phyloP scores from a whole-genome alignment of 345 rosid species.

The Eucalyptus cloeziana region DNA sequence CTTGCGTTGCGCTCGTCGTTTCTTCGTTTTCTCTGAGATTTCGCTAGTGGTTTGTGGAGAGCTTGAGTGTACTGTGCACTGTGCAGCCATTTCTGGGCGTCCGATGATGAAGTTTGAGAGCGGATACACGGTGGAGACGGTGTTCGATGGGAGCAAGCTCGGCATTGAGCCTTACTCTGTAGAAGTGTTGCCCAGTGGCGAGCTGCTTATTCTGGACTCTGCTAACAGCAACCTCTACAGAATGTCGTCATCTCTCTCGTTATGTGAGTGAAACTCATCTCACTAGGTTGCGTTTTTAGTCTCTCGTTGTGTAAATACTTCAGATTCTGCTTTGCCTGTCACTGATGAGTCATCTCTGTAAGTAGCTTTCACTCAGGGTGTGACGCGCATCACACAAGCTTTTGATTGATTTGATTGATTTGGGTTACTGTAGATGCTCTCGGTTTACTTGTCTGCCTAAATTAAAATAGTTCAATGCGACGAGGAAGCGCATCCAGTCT shows the following conservation, averaged over 20 bases:
- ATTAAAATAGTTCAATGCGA: background rate
- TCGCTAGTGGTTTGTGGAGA: background rate
- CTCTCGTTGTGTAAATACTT: background rate
- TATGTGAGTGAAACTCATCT: slow-evolving; percentile 42
- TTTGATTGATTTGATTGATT: background rate
- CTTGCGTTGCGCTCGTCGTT: background rate
- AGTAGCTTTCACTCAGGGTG: background rate
- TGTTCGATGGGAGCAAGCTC: slow-evolving; percentile 96
- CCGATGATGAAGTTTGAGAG: slow-evolving; percentile 92
- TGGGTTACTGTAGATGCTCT: background rate
- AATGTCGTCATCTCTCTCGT: slow-evolving; percentile 81
- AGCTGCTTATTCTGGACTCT: slow-evolving; percentile 83
- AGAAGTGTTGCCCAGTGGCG: slow-evolving; percentile 77
- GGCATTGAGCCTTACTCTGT: slow-evolving; percentile 85
- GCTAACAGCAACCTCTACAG: slow-evolving; percentile 83
- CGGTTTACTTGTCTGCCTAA: background rate
- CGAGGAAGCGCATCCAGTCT: background rate
- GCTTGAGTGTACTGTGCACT: background rate
- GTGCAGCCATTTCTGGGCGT: slow-evolving; percentile 63
- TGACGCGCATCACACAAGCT: background rate
- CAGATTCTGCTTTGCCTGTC: background rate
- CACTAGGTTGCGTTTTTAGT: background rate
- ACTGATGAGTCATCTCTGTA: background rate
- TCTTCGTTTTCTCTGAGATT: background rate
- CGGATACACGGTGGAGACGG: slow-evolving; percentile 95